Base-by-base conservation (phyloP, 2,329 filamentous ascomycete species). In the Colletotrichum gloeosporioides region DNA sequence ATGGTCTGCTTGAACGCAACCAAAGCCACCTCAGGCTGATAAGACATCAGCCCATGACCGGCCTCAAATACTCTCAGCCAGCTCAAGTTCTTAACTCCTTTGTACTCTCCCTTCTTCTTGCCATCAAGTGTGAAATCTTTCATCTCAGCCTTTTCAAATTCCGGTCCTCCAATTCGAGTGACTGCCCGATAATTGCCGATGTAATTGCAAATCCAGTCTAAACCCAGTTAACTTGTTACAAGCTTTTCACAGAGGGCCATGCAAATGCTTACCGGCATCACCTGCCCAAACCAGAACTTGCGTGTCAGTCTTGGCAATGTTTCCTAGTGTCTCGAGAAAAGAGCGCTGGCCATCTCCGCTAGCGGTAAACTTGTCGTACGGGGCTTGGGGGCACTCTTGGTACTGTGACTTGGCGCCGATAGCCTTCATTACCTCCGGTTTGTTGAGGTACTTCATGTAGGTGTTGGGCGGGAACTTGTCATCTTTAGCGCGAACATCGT, bases 161-260 rank as follows among this genome's bases (percentile, higher is more conserved):
- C 81, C 1, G 83, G 75, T 83, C 85, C 2, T 82, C 75, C 79
- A 86, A 91, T 15, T 2, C 70, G 39, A 3, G 34, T 36, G 0
- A 34, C 63, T 3, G 65, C 73, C 1, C 71, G 63, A 8, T 73
- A 83, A 36, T 85, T 87, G n/a, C 90, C 90, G 34, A 88, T 82
- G 88, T 89, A 91, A 81, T 92, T 92, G 79, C 89, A 92, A 69
- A 91, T 90, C 83, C 86, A 91, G 78, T 92, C 90, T 82, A 12
- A 4, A 3, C 8, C 18, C 8, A 6, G 15, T 75, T 9, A 75
- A 44, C 13, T n/a, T 16, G 27, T 31, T 8, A 13, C 8, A 59
- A 27, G 3, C 8, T 31, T 31, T 8, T 31, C 29, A 31, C 7
- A 6, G 29, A 6, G 29, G n/a, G 22, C 29, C 8, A 8, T 1